Evolutionary conservation across 164 flowering plant genomes (phyloP).

Genomic region (Magnolia kwangsiensis): DNA sequence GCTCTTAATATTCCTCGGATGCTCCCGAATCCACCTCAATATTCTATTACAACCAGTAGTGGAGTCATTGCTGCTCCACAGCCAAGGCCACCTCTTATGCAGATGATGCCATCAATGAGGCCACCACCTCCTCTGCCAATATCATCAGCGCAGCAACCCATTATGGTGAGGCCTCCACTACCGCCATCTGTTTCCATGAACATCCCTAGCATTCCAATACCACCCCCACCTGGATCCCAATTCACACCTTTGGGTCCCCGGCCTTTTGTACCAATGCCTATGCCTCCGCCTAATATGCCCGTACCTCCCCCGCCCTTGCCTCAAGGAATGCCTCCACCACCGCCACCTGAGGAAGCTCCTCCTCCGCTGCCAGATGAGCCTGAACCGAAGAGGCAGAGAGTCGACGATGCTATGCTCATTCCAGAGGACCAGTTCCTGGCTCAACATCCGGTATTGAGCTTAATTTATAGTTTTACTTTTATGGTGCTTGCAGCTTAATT

Average conservation of each 20-base stretch:
- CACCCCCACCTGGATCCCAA: constrained; percentile 89
- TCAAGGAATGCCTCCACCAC: constrained; percentile 91
- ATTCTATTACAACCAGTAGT: constrained; percentile 40
- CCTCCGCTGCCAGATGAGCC: constrained; percentile 99
- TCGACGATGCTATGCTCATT: constrained; percentile 75
- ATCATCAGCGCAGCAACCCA: constrained; percentile 51
- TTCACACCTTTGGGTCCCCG: constrained; percentile 51
- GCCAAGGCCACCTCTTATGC: constrained; percentile 44
- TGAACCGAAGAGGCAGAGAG: constrained; percentile 93
- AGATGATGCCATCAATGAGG: constrained; percentile 42
- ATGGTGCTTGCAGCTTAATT: background rate
- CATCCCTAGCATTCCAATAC: constrained; percentile 38
- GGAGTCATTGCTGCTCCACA: constrained; percentile 45
- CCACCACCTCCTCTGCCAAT: constrained; percentile 68
- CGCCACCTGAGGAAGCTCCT: constrained; percentile 94
- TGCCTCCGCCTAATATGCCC: constrained; percentile 50
- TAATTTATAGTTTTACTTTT: background rate
- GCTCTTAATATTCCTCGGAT: constrained; percentile 72
- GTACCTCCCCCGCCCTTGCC: constrained; percentile 47
- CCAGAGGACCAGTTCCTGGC: constrained; percentile 95
- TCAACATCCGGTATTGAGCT: constrained; percentile 70
- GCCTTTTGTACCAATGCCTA: constrained; percentile 43
- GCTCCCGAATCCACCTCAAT: constrained; percentile 50
- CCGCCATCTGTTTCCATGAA: constrained; percentile 42
- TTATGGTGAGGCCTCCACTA: constrained; percentile 60